Conservation (phyloP, 345 rosid species). For the Trapa incisa region DNA sequence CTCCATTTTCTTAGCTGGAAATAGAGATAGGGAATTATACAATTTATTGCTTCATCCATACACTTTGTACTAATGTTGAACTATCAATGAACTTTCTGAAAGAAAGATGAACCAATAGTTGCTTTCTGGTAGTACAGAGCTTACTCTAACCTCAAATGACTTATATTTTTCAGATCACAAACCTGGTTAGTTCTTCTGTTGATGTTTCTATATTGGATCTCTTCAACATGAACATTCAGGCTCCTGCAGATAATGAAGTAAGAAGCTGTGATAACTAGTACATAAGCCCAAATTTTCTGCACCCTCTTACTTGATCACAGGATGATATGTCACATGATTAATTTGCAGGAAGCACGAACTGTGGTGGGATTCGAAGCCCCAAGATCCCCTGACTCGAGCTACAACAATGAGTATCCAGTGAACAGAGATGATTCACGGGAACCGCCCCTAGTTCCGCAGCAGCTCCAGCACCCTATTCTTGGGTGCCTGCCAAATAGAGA, state of each 20-base stretch:
- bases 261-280: neutral
- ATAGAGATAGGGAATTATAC: neutral
- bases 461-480: conserved; percentile 55
- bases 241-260: neutral
- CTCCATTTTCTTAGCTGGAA: neutral
- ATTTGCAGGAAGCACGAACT: conserved; percentile 58
- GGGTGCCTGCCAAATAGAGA: conserved; percentile 40
- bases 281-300: neutral
- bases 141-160: neutral
- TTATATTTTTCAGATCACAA: neutral
- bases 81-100: neutral
- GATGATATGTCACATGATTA: neutral
- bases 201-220: neutral
- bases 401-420: conserved; percentile 49
- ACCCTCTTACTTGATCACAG: too few species aligned
- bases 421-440: conserved; percentile 76
- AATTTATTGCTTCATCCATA: neutral
- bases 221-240: neutral
- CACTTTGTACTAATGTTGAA: neutral
- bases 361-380: conserved; percentile 90
- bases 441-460: conserved; percentile 76
- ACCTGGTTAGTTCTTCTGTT: neutral
- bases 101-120: neutral
- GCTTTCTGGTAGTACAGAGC: neutral
- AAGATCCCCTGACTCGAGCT: conserved; percentile 81